Percentiles rank a stretch among this genome's conserved stretches.
These are phyloP conservation scores for Penicillium longicatenatum DNA, from an alignment of 495 filamentous ascomycete species.

Conservation along the genomic window DNA sequence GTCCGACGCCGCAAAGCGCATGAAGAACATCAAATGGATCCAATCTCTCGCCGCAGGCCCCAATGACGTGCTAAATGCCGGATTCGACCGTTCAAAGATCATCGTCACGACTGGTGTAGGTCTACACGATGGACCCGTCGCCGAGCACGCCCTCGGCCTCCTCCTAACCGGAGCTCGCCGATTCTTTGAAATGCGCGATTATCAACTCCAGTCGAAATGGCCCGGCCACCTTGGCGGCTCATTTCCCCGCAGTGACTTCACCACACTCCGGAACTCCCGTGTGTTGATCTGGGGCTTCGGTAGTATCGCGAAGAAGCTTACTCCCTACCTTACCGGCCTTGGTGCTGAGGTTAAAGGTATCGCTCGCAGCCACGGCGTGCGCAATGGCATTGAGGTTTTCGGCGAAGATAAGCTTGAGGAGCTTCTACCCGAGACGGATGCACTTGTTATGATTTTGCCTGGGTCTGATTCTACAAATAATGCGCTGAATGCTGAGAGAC, in stretches of 20 bases:
- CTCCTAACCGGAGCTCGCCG: constrained; percentile 51
- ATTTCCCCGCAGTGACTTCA: constrained; percentile 56
- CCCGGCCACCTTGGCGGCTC: constrained; percentile 57
- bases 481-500: constrained; percentile 27
- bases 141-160: constrained; percentile 58
- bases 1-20: constrained; percentile 45
- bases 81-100: constrained; percentile 49
- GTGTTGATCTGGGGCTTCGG: constrained; percentile 37
- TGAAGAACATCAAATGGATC: constrained; percentile 60
- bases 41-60: constrained; percentile 62
- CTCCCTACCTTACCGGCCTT: constrained; percentile 28
- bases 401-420: constrained; percentile 33
- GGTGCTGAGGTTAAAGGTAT: constrained; percentile 30
- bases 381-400: constrained; percentile 46
- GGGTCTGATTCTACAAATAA: constrained; percentile 28
- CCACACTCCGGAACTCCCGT: constrained; percentile 52
- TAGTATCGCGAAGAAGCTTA: constrained; percentile 37
- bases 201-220: constrained; percentile 53
- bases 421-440: constrained; percentile 30
- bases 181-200: constrained; percentile 62
- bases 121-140: constrained; percentile 61
- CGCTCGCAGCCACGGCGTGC: constrained; percentile 28
- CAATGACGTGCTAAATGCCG: constrained; percentile 60
- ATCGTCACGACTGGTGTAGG: constrained; percentile 58
- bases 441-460: constrained; percentile 34